phyloP scores from a whole-genome alignment of 139 green algal genomes.

The Chlamydomonas schloesseri region DNA sequence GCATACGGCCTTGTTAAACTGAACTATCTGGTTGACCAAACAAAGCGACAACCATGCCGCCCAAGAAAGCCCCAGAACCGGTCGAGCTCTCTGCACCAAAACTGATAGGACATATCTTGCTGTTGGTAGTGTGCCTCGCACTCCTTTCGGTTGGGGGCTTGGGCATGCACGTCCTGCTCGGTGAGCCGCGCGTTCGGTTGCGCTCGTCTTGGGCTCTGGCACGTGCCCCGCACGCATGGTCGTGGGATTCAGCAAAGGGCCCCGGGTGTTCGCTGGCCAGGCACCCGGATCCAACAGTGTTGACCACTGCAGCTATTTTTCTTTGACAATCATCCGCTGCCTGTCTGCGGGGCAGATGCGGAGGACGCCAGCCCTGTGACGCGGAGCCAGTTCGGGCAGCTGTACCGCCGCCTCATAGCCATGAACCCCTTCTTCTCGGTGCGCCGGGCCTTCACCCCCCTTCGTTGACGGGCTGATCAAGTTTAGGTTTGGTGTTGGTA shows the following conservation, averaged over 20 bases:
- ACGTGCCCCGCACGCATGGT: neutral
- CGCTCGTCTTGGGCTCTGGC: too few species aligned
- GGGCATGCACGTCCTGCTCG: conserved; percentile 36
- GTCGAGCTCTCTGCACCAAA: neutral
- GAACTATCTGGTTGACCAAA: too few species aligned
- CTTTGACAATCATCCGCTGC: too few species aligned
- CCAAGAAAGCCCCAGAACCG: neutral
- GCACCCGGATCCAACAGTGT: too few species aligned
- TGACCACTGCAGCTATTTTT: too few species aligned
- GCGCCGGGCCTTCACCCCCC: too few species aligned
- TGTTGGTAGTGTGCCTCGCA: conserved; percentile 15
- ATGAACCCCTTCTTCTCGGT: conserved; percentile 56
- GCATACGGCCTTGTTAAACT: too few species aligned
- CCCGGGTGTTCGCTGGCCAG: too few species aligned
- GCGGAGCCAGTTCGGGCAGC: conserved; percentile 31
- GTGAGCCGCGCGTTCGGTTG: too few species aligned
- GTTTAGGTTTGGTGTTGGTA: too few species aligned
- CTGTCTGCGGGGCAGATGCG: neutral
- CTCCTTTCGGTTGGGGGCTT: conserved; percentile 24
- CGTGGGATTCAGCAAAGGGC: too few species aligned
- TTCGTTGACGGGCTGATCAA: too few species aligned
- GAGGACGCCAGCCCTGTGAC: neutral
- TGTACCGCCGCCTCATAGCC: conserved; percentile 31
- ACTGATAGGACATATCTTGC: neutral
- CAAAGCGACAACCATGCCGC: neutral